Conservation (phyloP, 495 filamentous ascomycete genomes). For the Xylaria venustula region DNA sequence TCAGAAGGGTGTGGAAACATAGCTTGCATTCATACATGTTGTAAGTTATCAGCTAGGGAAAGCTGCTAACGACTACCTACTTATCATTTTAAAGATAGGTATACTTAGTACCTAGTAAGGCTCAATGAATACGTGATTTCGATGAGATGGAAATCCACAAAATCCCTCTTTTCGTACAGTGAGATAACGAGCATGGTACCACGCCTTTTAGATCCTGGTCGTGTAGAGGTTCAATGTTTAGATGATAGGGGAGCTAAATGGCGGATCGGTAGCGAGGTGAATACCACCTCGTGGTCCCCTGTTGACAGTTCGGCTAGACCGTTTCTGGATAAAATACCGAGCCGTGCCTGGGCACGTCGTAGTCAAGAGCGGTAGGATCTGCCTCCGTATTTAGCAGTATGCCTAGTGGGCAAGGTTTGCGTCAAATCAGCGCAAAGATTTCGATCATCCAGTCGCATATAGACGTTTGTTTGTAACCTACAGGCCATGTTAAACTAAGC, state of each 20-base stretch:
- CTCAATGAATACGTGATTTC: not conserved
- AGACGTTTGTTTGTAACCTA: not conserved
- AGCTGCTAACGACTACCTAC: not conserved
- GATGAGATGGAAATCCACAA: not conserved
- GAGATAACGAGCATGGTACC: slow-evolving; percentile 1
- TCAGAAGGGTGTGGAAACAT: not conserved
- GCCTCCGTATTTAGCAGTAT: no score
- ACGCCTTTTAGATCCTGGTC: not conserved
- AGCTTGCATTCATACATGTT: not conserved
- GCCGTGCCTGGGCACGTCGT: not conserved
- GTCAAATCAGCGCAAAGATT: not conserved
- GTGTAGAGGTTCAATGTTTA: not conserved
- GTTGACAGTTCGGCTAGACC: slow-evolving; percentile 13
- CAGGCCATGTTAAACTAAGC: not conserved
- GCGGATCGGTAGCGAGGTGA: not conserved
- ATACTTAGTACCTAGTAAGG: not conserved
- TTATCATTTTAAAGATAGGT: not conserved
- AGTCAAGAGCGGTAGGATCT: not conserved
- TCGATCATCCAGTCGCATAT: not conserved
- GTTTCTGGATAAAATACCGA: slow-evolving; percentile 12
- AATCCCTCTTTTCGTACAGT: not conserved
- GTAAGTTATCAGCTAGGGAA: not conserved
- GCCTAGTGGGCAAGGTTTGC: not conserved
- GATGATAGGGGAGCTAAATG: not conserved
- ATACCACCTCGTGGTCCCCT: not conserved